These are phyloP conservation scores for Pharnaceum exiguum DNA, from an alignment of 148 eudicot species.

Conservation along the genomic window DNA sequence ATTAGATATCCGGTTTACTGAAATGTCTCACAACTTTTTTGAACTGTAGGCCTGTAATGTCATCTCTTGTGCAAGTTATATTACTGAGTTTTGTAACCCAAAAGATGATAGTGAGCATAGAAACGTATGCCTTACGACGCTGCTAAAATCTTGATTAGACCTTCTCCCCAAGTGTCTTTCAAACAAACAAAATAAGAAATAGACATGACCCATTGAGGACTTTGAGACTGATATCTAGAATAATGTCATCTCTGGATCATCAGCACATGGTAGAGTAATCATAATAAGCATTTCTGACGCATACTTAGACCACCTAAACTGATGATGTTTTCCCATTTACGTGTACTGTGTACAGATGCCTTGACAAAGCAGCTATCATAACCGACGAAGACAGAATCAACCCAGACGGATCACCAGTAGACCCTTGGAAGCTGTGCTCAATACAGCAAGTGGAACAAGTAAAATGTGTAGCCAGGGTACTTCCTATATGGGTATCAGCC, in stretches of 20 bases:
- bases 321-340: background rate
- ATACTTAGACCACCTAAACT: background rate
- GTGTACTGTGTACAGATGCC: conserved; percentile 18
- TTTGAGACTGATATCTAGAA: background rate
- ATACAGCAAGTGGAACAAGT: conserved; percentile 61
- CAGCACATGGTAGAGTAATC: background rate
- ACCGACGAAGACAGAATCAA: conserved; percentile 41
- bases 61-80: too few relatives aligned
- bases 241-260: background rate
- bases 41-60: too few relatives aligned
- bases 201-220: too few relatives aligned
- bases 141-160: too few relatives aligned
- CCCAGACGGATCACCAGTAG: conserved; percentile 42
- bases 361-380: conserved; percentile 57
- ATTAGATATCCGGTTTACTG: too few relatives aligned
- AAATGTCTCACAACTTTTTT: too few relatives aligned
- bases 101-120: too few relatives aligned
- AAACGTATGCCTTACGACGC: too few relatives aligned
- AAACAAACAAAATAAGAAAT: too few relatives aligned
- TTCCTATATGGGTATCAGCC: conserved; percentile 65
- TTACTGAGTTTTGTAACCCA: too few relatives aligned
- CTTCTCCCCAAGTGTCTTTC: too few relatives aligned
- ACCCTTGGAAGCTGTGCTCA: conserved; percentile 59
- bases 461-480: conserved; percentile 50
- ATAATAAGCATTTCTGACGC: background rate